phyloP scores from a whole-genome alignment of 176 grass and related monocot genomes.

The Oryza glumipatula region DNA sequence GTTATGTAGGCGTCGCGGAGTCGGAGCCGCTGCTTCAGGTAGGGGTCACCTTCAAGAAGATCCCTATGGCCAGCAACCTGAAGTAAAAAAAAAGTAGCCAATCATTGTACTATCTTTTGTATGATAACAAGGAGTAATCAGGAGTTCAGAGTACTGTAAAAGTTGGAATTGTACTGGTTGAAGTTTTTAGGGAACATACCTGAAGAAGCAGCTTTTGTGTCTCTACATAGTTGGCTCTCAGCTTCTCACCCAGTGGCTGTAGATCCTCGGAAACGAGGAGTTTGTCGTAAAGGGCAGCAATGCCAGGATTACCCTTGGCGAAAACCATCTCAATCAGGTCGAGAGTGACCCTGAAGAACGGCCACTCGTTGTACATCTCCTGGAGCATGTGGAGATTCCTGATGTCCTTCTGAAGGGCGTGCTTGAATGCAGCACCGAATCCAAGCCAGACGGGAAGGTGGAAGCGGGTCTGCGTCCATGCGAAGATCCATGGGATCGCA shows the following conservation, averaged over 20 bases:
- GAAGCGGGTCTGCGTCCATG: constrained; percentile 80
- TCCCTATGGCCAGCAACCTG: constrained; percentile 79
- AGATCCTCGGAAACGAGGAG: constrained; percentile 72
- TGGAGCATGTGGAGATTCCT: constrained; percentile 65
- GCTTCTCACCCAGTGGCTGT: constrained; percentile 51
- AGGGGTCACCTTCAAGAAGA: constrained; percentile 74
- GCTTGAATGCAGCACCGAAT: constrained; percentile 72
- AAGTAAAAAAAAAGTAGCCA: neutral
- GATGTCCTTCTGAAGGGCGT: constrained; percentile 69
- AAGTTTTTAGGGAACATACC: constrained; percentile 29
- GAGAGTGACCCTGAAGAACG: constrained; percentile 82
- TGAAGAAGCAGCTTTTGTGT: constrained; percentile 74
- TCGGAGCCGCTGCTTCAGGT: constrained; percentile 75
- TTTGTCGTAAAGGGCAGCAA: constrained; percentile 75
- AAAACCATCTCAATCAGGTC: constrained; percentile 91
- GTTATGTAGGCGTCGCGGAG: constrained; percentile 73
- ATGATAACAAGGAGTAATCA: neutral
- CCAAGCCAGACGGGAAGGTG: constrained; percentile 81
- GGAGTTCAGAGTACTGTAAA: neutral
- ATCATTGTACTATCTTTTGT: neutral
- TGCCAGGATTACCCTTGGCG: constrained; percentile 77
- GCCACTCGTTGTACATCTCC: constrained; percentile 83
- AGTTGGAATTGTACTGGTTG: neutral
- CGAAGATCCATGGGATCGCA: constrained; percentile 88
- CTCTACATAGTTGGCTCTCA: constrained; percentile 67